Evolutionary conservation across 2,329 filamentous ascomycete species (phyloP), one percentile per base, ranked within the genome.

Genomic region (Thermothelomyces thermophilus): DNA sequence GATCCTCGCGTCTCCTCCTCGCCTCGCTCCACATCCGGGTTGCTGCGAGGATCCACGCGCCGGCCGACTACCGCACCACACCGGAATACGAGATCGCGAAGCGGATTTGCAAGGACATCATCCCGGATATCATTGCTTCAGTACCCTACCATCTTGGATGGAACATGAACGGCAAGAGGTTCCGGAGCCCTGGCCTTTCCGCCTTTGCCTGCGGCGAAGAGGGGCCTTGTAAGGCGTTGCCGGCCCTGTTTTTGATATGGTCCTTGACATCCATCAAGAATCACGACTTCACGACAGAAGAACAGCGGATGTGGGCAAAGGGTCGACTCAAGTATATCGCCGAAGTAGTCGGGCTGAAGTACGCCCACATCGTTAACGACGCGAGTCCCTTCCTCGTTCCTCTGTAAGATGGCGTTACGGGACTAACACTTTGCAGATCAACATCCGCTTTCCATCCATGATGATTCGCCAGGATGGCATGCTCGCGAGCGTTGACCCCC

Each of bases 101-200:
- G 14, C 66, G 72, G 20, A 71, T 71, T 1, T 79, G 73, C 50
- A 69, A 72, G 41, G 72, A 76, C 39, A 70, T 70, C 43, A 77
- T 82, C 54, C 71, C 73, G 6, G 80, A 83, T 53, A 74, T 83
- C 43, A 73, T 83, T 41, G 75, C 80, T 1, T 79, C 76, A 0
- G 74, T 82, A 9, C 80, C 80, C 0, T 83, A 76, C 56, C 74
- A 80, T 59, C 70, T 83, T 1, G 79, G 79, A 35, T 82, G 79
- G 77, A 76, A 76, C 49, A 64, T 73, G 16, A 72, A 69, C 40
- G 66, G 69, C 43, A 68, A 64, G 40, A 66, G 74, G 39, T 60
- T 73, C 9, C 61, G 63, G n/a, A 63, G 66, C 5, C 30, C 47
- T 28, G 70, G 70, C 35, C 61, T 76, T 19, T 70, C 70, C 1